Evolutionary conservation across 2,329 filamentous ascomycete species (phyloP), one percentile per base, ranked within the genome.

Genomic region (Epichloe typhina): DNA sequence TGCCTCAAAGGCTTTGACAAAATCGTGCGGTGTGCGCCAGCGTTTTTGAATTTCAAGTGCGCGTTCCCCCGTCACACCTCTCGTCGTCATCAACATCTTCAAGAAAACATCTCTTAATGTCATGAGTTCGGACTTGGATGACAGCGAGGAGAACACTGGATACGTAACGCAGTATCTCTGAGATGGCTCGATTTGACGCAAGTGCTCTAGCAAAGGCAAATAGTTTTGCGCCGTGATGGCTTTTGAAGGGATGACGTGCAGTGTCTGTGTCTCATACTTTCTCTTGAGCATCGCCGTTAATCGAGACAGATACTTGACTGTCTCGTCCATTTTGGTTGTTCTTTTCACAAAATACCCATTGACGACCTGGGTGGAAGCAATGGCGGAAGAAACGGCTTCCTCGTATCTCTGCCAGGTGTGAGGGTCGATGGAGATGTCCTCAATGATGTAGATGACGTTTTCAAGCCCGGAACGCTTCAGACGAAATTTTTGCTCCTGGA

Each of bases 61-160:
- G 59, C 86, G 87, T 58, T 90, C 86, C 83, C 84, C 84, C 1
- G 84, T 86, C 12, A 93, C 72, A 1, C 85, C 84, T 50, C 77
- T 77, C 2, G 79, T 87, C 55, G 84, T 88, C 86, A 93, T 89
- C 46, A 93, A 74, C 86, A 93, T 91, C 65, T 90, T 90, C 26
- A 93, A 69, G 57, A 80, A 91, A 0, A 90, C 65, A 58, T 93
- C 87, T 50, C 84, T 73, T 9, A 91, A 69, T 0, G 85, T 86
- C 58, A 88, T 77, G 52, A 77, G 77, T 49, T 86, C 83, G 0
- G 84, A 87, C 64, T 93, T 93, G 8, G 83, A 86, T 1, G 80
- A 80, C 43, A 91, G 67, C 1, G 80, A 81, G 0, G 82, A 79
- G 62, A 91, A 90, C 0, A 83, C 83, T 0, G 75, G 69, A 58